phyloP scores from a whole-genome alignment of 345 rosid species.

The Eucalyptus curtisii region DNA sequence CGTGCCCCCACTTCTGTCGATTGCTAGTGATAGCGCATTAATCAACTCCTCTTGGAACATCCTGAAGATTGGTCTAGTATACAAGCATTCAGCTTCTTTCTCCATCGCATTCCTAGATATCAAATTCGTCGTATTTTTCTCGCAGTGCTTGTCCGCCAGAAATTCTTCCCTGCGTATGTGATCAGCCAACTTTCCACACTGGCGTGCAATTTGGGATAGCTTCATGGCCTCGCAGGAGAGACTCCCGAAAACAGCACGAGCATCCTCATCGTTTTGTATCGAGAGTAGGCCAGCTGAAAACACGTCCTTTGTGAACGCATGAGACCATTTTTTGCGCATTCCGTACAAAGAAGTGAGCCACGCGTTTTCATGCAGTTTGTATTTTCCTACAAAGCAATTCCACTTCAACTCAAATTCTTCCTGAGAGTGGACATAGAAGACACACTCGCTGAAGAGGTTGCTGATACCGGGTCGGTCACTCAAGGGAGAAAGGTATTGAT shows the following conservation, averaged over 20 bases:
- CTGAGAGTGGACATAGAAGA: neutral
- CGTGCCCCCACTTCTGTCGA: neutral
- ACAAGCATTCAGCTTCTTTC: neutral
- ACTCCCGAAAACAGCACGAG: neutral
- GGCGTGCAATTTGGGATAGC: neutral
- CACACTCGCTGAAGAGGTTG: neutral
- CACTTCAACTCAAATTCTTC: neutral
- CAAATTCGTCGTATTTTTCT: accelerated
- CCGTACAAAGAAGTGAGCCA: neutral
- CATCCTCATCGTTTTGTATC: too few relatives aligned
- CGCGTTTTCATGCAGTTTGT: neutral
- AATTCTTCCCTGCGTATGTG: neutral
- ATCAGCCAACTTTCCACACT: neutral
- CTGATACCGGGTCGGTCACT: accelerated
- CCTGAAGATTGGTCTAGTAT: neutral
- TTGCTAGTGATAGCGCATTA: neutral
- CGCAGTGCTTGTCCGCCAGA: accelerated
- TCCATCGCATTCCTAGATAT: neutral
- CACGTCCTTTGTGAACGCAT: neutral
- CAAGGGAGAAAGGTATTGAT: accelerated
- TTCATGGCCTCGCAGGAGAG: neutral
- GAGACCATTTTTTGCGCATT: neutral
- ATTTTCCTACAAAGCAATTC: neutral
- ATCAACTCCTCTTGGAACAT: neutral
- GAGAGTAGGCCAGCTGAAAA: neutral